These are phyloP conservation scores for Kwoniella mangroviensis DNA, from an alignment of 768 basidiomycete species.

Conservation along the genomic window DNA sequence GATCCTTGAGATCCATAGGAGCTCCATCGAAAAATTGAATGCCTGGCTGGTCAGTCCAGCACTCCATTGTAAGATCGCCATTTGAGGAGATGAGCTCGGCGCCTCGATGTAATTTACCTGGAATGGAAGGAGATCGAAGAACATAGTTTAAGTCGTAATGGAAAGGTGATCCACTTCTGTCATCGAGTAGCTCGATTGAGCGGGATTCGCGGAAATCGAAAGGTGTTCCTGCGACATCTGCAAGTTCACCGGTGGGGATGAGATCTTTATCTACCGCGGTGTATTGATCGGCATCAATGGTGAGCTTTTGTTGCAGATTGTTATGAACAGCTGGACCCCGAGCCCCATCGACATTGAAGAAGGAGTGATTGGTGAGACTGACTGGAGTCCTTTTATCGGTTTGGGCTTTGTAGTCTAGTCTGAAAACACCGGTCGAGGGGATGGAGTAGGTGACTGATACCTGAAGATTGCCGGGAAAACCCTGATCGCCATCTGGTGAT, in stretches of 20 bases:
- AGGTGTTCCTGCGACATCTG: constrained; percentile 24
- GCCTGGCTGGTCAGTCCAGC: constrained; percentile 31
- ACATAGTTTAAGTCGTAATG: constrained; percentile 27
- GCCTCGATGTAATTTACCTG: constrained; percentile 11
- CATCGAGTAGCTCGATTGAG: constrained; percentile 12
- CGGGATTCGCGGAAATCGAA: constrained; percentile 23
- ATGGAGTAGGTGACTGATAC: constrained; percentile 24
- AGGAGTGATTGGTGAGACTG: constrained; percentile 27
- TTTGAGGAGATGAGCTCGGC: constrained; percentile 25
- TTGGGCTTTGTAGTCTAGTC: constrained; percentile 19
- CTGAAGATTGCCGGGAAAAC: constrained; percentile 23
- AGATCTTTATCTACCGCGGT: constrained; percentile 24
- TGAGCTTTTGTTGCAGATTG: constrained; percentile 27
- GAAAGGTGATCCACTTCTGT: constrained; percentile 16
- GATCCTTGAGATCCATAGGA: constrained; percentile 24
- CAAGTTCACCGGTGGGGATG: constrained; percentile 27
- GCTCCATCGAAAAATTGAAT: constrained; percentile 28
- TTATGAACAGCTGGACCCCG: constrained; percentile 9
- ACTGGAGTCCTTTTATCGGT: constrained; percentile 32
- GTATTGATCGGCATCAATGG: constrained; percentile 25
- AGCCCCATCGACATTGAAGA: constrained; percentile 29
- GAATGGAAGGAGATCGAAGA: constrained; percentile 8
- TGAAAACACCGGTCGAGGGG: constrained; percentile 9
- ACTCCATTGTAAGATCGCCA: constrained; percentile 28
- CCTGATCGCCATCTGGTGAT: constrained; percentile 21